These are phyloP conservation scores for Panaeolus papilionaceus DNA, from an alignment of 768 basidiomycete species.

Conservation along the genomic window DNA sequence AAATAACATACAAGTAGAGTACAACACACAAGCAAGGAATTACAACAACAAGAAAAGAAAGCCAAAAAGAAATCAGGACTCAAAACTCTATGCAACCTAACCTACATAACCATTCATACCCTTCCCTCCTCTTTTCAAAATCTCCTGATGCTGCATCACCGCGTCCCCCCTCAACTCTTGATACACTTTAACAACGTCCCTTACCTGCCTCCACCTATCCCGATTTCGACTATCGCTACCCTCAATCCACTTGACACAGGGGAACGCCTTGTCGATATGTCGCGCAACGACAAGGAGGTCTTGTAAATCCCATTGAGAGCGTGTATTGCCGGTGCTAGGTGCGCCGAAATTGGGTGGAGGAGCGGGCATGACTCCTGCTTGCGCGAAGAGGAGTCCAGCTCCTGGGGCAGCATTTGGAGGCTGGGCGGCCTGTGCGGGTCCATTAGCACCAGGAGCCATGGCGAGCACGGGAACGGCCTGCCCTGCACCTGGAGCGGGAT, in stretches of 20 bases:
- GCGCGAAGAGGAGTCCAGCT: slow-evolving; percentile 29
- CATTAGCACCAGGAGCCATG: background rate
- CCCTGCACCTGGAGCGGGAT: background rate
- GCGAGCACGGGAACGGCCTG: background rate
- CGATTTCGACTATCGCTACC: slow-evolving; percentile 28
- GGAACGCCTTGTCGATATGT: slow-evolving; percentile 35
- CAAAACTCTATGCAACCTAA: background rate
- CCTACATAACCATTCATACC: background rate
- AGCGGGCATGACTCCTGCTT: slow-evolving; percentile 28
- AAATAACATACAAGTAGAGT: slow-evolving; percentile 2
- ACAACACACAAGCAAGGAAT: background rate
- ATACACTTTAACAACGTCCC: slow-evolving; percentile 36
- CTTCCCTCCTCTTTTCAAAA: background rate
- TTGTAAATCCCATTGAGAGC: slow-evolving; percentile 32
- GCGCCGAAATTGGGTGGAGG: slow-evolving; percentile 29
- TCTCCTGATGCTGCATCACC: slow-evolving; percentile 8
- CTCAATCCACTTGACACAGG: slow-evolving; percentile 25
- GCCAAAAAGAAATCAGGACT: background rate
- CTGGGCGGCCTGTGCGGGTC: background rate
- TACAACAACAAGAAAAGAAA: background rate
- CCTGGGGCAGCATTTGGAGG: slow-evolving; percentile 22
- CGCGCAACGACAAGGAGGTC: slow-evolving; percentile 33
- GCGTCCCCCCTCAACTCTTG: slow-evolving; percentile 36
- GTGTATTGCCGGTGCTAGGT: slow-evolving; percentile 31
- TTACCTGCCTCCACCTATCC: slow-evolving; percentile 35